A percentile compares a stretch with the other conserved stretches of the same genome.
Evolutionary conservation across 768 basidiomycete species (phyloP).

Genomic region (Sutorius australiensis): DNA sequence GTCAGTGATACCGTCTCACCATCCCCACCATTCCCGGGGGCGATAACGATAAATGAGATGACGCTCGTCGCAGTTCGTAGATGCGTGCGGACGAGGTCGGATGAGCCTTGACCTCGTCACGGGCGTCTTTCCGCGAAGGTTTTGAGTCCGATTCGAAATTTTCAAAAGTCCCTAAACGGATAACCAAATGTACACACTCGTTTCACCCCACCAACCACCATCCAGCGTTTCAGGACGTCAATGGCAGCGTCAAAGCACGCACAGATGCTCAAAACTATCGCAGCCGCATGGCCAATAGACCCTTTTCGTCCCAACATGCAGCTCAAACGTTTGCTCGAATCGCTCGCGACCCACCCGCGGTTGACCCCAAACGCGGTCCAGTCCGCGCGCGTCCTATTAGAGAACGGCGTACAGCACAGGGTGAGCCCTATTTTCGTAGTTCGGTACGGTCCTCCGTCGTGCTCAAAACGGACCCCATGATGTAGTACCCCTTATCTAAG

Average conservation of each 20-base stretch:
- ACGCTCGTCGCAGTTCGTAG: not conserved
- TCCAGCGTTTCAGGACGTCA: not conserved
- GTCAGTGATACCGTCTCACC: not conserved
- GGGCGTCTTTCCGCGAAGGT: conserved; percentile 18
- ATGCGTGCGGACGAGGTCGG: not conserved
- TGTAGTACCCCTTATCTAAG: conserved; percentile 63
- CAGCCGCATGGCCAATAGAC: conserved; percentile 62
- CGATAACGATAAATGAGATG: not conserved
- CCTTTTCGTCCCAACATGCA: conserved; percentile 78
- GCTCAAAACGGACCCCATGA: conserved; percentile 12
- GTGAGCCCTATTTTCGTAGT: conserved; percentile 32
- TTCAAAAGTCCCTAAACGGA: conserved; percentile 8
- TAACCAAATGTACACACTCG: not conserved
- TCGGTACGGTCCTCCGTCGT: not conserved
- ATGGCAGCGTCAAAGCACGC: conserved; percentile 38
- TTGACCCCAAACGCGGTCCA: conserved; percentile 59
- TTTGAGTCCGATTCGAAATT: conserved; percentile 16
- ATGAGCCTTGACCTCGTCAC: not conserved
- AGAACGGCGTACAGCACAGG: conserved; percentile 56
- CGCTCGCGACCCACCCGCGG: conserved; percentile 64
- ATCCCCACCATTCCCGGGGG: not conserved
- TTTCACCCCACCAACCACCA: not conserved
- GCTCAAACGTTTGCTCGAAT: conserved; percentile 59
- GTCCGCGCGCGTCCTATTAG: conserved; percentile 52
- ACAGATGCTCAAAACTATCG: conserved; percentile 52